Evolutionary conservation across 163 green algal species (phyloP), one percentile per base, ranked within the genome.

Genomic region (Chlamydomonas reinhardtii): DNA sequence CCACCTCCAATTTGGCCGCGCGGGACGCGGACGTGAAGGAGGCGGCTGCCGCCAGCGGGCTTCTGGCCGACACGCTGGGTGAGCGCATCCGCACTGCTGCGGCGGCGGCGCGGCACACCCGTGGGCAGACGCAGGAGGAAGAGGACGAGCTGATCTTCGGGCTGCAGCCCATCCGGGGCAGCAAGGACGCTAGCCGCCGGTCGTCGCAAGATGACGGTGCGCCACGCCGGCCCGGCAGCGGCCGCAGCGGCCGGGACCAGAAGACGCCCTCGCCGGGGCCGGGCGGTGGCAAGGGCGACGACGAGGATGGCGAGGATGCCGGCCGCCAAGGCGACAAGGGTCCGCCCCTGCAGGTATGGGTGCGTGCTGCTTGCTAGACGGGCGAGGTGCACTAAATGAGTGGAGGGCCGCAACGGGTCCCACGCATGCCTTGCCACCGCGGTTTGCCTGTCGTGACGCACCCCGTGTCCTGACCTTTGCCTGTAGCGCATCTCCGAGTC

Each of bases 401-500:
- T n/a, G n/a, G n/a, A n/a, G n/a, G n/a, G n/a, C n/a, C n/a, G n/a
- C n/a, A n/a, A n/a, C n/a, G n/a, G n/a, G n/a, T n/a, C n/a, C n/a
- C n/a, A n/a, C n/a, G n/a, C n/a, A n/a, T n/a, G n/a, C n/a, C n/a
- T n/a, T n/a, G n/a, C n/a, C n/a, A n/a, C n/a, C n/a, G n/a, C n/a
- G n/a, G n/a, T n/a, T n/a, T n/a, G n/a, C n/a, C n/a, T n/a, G n/a
- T n/a, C n/a, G n/a, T n/a, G n/a, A n/a, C n/a, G n/a, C n/a, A n/a
- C n/a, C n/a, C n/a, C n/a, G n/a, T n/a, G n/a, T n/a, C n/a, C n/a
- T n/a, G n/a, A n/a, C n/a, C n/a, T n/a, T n/a, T n/a, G n/a, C n/a
- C 2, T 37, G 4, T 66, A 84, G 77, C 77, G 77, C 32, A 84
- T 84, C 48, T 84, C 77, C 19, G 77, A 84, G 77, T 34, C 77